These are phyloP conservation scores for Cucurbita ficifolia DNA, from an alignment of 306 rosid species.

Conservation along the genomic window DNA sequence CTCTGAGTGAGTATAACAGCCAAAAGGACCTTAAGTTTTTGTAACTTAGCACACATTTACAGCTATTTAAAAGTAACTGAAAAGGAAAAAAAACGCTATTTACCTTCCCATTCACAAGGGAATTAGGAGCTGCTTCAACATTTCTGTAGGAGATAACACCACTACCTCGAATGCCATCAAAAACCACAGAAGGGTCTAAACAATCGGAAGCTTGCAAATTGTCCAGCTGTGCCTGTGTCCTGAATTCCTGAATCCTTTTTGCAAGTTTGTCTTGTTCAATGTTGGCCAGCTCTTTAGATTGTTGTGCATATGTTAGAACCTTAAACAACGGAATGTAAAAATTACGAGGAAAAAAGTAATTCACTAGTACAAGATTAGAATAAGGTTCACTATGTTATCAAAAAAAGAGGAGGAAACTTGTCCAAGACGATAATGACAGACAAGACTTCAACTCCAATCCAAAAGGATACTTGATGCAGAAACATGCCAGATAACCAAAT, in stretches of 20 bases:
- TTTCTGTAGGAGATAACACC: slow-evolving; percentile 50
- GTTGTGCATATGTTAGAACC: slow-evolving; percentile 93
- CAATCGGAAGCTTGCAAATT: slow-evolving; percentile 40
- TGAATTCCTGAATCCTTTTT: slow-evolving; percentile 85
- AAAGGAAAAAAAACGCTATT: not conserved
- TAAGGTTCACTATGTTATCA: not conserved
- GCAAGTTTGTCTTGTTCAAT: slow-evolving; percentile 96
- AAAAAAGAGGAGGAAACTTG: not conserved
- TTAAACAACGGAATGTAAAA: slow-evolving; percentile 18
- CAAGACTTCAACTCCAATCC: not conserved
- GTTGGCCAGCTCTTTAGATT: slow-evolving; percentile 81
- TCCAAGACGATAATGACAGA: not conserved
- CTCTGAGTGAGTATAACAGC: too few relatives aligned
- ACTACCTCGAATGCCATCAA: slow-evolving; percentile 36
- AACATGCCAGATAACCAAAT: not conserved
- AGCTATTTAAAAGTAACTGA: too few relatives aligned
- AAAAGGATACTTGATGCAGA: not conserved
- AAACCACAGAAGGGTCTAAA: slow-evolving; percentile 26
- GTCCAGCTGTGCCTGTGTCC: slow-evolving; percentile 84
- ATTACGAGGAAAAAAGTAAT: slow-evolving; percentile 1
- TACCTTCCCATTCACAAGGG: slow-evolving; percentile 58
- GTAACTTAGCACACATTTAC: too few relatives aligned
- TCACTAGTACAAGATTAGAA: not conserved
- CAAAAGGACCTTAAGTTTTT: too few relatives aligned
- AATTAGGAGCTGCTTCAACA: slow-evolving; percentile 36